phyloP scores from a whole-genome alignment of 2,329 filamentous ascomycete genomes.

The Tolypocladium ovalisporum region DNA sequence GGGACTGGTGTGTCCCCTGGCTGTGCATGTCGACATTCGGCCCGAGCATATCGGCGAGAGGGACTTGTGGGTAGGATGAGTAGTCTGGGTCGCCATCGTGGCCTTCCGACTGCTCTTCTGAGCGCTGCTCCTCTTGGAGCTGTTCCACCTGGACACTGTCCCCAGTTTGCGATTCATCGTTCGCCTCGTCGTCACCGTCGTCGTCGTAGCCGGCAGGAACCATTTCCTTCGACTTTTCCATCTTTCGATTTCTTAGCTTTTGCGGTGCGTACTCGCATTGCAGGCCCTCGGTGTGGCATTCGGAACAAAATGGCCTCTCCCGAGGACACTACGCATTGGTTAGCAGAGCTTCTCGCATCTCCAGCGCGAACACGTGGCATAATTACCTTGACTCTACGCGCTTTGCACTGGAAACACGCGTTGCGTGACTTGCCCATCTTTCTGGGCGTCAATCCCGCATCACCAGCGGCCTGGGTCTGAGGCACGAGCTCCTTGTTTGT shows the following conservation, averaged over 20 bases:
- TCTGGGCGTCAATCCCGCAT: constrained; percentile 10
- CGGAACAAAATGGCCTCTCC: constrained; percentile 26
- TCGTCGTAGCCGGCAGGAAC: constrained; percentile 7
- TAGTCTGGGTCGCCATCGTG: constrained; percentile 6
- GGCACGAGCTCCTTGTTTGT: constrained; percentile 21
- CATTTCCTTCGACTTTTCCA: constrained; percentile 9
- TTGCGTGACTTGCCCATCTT: constrained; percentile 17
- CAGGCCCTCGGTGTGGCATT: constrained; percentile 20
- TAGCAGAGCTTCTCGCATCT: constrained; percentile 3
- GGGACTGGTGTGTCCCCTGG: constrained; percentile 8
- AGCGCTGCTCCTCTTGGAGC: constrained; percentile 5
- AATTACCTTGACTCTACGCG: constrained; percentile 26
- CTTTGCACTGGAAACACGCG: constrained; percentile 24
- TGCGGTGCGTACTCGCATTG: constrained; percentile 29
- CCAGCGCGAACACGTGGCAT: neutral
- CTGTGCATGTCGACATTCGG: constrained; percentile 8
- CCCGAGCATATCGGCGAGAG: constrained; percentile 16
- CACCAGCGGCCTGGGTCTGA: constrained; percentile 9
- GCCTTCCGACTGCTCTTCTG: constrained; percentile 5
- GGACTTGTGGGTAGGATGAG: constrained; percentile 15
- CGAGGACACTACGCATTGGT: constrained; percentile 25
- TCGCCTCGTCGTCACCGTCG: constrained; percentile 6
- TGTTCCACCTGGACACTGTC: constrained; percentile 6
- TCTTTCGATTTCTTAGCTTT: constrained; percentile 12
- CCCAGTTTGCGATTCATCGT: constrained; percentile 7